Conservation (phyloP, 441 rosid species). For the Erodium trifolium region DNA sequence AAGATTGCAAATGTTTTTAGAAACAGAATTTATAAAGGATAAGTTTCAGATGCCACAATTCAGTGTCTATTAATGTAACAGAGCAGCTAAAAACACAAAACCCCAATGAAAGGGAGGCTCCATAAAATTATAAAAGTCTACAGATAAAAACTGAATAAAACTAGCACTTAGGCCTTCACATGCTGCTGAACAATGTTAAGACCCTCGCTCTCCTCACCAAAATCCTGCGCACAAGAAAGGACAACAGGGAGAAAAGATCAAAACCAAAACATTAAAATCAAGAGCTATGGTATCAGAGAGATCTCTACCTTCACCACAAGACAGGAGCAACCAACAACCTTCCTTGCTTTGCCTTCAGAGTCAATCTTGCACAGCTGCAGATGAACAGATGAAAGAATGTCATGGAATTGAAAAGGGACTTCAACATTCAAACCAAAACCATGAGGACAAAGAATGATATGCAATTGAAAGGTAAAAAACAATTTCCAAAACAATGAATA, state of each 20-base stretch:
- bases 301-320: not conserved
- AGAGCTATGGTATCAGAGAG: not conserved
- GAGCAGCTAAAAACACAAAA: constrained; percentile 1
- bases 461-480: too few species aligned
- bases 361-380: constrained; percentile 10
- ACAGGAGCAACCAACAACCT: constrained; percentile 10
- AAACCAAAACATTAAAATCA: not conserved
- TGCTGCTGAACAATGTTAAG: constrained; percentile 6
- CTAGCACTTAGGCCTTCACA: constrained; percentile 1
- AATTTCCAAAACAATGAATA: too few species aligned
- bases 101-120: not conserved
- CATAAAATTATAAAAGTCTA: not conserved
- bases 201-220: constrained; percentile 7
- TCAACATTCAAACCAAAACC: too few species aligned
- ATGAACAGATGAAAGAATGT: not conserved
- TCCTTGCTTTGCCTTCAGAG: constrained; percentile 8
- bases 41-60: not conserved
- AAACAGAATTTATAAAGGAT: not conserved
- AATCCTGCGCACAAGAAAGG: not conserved
- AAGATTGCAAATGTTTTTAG: not conserved
- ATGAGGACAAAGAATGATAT: too few species aligned
- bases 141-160: not conserved
- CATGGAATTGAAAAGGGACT: too few species aligned
- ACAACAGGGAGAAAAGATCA: not conserved
- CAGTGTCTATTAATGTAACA: not conserved